Percentiles rank a stretch among this genome's conserved stretches.
phyloP scores from a whole-genome alignment of 306 rosid genomes.

The Medicago lupulina region DNA sequence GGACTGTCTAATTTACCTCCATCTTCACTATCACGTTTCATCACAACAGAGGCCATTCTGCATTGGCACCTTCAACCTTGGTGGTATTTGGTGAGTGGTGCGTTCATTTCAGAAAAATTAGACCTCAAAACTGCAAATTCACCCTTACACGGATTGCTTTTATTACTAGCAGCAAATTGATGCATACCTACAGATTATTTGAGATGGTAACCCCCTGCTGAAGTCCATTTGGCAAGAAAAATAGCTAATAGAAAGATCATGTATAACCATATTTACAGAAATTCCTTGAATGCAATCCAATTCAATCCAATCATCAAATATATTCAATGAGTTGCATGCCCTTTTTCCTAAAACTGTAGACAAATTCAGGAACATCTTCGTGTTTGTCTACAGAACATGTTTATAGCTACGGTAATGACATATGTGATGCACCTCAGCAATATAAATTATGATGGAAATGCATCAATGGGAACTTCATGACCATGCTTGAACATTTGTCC shows the following conservation, averaged over 20 bases:
- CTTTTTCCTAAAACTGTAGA: slow-evolving; percentile 31
- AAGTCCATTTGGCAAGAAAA: slow-evolving; percentile 6
- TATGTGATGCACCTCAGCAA: slow-evolving; percentile 34
- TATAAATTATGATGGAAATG: slow-evolving; percentile 51
- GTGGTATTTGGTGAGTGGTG: no score
- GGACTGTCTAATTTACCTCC: no score
- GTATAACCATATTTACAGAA: slow-evolving; percentile 57
- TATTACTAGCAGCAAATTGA: not conserved
- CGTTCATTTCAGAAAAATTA: no score
- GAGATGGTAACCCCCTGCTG: slow-evolving; percentile 27
- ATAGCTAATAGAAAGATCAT: slow-evolving; percentile 28
- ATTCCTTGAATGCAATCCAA: slow-evolving; percentile 45
- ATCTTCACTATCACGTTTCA: no score
- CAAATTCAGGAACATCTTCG: not conserved
- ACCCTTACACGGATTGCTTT: no score
- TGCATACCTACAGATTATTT: slow-evolving; percentile 44
- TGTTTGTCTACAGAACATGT: slow-evolving; percentile 3
- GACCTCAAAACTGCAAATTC: no score
- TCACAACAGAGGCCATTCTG: no score
- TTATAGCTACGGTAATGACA: slow-evolving; percentile 30
- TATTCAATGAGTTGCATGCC: slow-evolving; percentile 21
- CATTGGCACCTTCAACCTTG: no score
- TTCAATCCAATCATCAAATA: slow-evolving; percentile 28
- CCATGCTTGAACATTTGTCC: slow-evolving; percentile 84
- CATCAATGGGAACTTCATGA: slow-evolving; percentile 56